Evolutionary conservation across 192 early-diverging fungal species (phyloP).

Genomic region (Podila horticola): DNA sequence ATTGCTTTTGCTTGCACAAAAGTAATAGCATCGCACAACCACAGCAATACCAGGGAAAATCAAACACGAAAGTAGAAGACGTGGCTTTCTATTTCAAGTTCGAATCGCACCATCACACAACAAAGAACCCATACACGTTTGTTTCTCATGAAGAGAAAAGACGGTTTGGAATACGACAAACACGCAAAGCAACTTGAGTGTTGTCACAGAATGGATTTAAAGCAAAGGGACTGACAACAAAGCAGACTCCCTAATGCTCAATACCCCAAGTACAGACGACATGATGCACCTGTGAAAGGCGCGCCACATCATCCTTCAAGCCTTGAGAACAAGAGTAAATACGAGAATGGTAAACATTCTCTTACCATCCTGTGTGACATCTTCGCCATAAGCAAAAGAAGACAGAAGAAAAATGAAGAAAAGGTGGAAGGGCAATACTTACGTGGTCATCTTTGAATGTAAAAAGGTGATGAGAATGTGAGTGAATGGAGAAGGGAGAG

Average conservation of each 20-base stretch:
- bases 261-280: background rate
- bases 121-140: constrained; percentile 6
- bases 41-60: background rate
- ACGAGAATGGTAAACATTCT: background rate
- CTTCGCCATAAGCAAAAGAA: constrained; percentile 2
- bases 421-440: background rate
- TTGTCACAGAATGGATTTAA: background rate
- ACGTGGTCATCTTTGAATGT: background rate
- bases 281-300: no score
- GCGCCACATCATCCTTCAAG: background rate
- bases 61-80: background rate
- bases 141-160: background rate
- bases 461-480: background rate
- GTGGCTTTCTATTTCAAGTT: background rate
- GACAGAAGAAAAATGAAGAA: background rate
- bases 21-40: background rate
- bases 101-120: constrained; percentile 5
- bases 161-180: background rate
- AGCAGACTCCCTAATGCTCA: background rate
- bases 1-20: no score
- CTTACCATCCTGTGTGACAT: background rate
- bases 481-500: background rate
- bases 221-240: background rate
- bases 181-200: background rate
- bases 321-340: constrained; percentile 1